Percentiles rank a stretch among this genome's conserved stretches.
Conservation (phyloP, 768 basidiomycete species). For the Hericium coralloides region DNA sequence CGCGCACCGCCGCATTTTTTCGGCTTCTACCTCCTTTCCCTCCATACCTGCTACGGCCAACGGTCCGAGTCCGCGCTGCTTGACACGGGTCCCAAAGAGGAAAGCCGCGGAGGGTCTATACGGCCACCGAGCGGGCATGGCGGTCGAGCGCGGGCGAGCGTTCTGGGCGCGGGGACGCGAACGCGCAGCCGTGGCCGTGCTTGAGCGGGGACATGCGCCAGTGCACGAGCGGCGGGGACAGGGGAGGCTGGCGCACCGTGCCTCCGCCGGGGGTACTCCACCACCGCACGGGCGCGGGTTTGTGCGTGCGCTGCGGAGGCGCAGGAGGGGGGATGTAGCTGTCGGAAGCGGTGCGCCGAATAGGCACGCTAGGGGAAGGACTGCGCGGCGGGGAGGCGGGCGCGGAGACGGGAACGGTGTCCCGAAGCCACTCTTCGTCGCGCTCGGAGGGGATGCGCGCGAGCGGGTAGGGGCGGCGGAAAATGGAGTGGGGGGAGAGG, state of each 20-base stretch:
- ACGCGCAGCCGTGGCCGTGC: too few relatives aligned
- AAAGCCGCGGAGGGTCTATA: too few relatives aligned
- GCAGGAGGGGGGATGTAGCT: background rate
- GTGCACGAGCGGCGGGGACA: background rate
- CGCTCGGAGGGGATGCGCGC: conserved; percentile 35
- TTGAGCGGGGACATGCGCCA: background rate
- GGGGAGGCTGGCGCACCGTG: background rate
- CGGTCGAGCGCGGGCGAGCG: too few relatives aligned
- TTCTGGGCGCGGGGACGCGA: too few relatives aligned
- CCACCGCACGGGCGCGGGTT: background rate
- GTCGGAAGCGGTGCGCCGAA: background rate
- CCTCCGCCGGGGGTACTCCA: background rate
- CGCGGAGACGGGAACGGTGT: conserved; percentile 41
- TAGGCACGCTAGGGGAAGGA: background rate
- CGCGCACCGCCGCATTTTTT: too few relatives aligned
- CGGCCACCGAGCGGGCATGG: too few relatives aligned
- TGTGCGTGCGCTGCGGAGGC: background rate
- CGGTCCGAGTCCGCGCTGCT: too few relatives aligned
- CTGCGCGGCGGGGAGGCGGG: background rate
- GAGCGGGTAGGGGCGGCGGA: conserved; percentile 28
- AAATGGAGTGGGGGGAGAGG: conserved; percentile 39
- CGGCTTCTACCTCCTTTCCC: too few relatives aligned
- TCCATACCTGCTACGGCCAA: too few relatives aligned
- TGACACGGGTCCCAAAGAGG: too few relatives aligned
- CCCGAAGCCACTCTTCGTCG: conserved; percentile 55